Conservation (phyloP, 805 yeast genomes). For the Saccharomycopsis javanensis region DNA sequence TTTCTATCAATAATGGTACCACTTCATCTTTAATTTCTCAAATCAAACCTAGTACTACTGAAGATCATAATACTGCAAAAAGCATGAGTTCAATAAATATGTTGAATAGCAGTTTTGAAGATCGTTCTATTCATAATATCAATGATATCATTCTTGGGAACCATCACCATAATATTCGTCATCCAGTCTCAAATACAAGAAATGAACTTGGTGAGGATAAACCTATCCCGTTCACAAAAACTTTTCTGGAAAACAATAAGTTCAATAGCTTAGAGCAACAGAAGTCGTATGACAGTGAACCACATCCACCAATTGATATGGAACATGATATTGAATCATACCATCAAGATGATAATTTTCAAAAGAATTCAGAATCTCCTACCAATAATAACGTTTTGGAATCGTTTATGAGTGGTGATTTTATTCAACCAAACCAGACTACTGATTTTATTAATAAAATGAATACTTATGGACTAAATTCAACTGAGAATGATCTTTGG, state of each 20-base stretch:
- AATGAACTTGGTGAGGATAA: background rate
- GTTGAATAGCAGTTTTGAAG: background rate
- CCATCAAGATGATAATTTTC: background rate
- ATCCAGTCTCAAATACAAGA: constrained; percentile 10
- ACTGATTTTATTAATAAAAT: background rate
- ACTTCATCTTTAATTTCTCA: background rate
- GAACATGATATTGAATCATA: background rate
- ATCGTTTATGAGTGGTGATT: background rate
- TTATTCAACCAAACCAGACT: background rate
- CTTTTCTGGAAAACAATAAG: background rate
- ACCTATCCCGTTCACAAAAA: background rate
- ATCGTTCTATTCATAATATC: constrained; percentile 9
- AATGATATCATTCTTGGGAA: constrained; percentile 7
- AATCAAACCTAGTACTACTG: background rate
- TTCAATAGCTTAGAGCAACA: background rate
- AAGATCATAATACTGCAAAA: background rate
- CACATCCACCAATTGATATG: background rate
- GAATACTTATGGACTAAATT: background rate
- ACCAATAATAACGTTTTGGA: background rate
- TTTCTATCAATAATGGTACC: background rate
- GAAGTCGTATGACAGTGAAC: background rate
- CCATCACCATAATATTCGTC: background rate
- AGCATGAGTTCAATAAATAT: background rate
- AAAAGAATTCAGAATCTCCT: background rate
- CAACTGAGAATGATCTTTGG: constrained; percentile 51